Percentiles rank a stretch among this genome's conserved stretches.
These are phyloP conservation scores for Mycena leptocephala DNA, from an alignment of 768 basidiomycete species.

Conservation along the genomic window DNA sequence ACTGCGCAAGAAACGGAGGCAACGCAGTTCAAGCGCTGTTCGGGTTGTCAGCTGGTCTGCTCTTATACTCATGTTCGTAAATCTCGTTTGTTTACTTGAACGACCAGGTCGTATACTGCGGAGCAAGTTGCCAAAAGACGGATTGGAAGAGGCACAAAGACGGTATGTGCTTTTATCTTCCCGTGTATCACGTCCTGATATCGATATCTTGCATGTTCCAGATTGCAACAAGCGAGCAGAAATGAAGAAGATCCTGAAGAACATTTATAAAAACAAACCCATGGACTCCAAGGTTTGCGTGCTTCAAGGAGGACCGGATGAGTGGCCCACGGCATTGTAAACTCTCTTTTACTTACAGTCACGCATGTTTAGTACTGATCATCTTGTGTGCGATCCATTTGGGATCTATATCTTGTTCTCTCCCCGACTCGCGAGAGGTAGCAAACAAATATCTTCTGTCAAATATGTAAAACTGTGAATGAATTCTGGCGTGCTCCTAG, in stretches of 20 bases:
- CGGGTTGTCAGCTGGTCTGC: constrained; percentile 2
- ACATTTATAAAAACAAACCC: neutral
- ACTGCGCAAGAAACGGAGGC: constrained; percentile 39
- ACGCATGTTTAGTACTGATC: neutral
- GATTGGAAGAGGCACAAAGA: constrained; percentile 49
- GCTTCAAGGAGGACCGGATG: neutral
- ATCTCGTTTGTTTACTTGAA: neutral
- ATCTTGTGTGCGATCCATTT: constrained; percentile 6
- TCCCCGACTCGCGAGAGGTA: too few species aligned
- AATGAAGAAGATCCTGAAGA: neutral
- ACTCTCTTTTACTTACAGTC: neutral
- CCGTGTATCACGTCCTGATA: too few species aligned
- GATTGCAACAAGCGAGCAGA: neutral
- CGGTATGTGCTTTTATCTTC: too few species aligned
- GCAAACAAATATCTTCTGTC: too few species aligned
- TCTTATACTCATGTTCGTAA: neutral
- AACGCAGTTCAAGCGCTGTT: constrained; percentile 50
- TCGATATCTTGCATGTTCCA: too few species aligned
- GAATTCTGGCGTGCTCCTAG: too few species aligned
- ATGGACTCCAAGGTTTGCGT: neutral
- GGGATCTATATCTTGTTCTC: too few species aligned
- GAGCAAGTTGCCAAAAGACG: constrained; percentile 46
- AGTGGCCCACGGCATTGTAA: constrained; percentile 1
- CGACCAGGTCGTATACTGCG: constrained; percentile 48
- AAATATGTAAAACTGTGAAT: too few species aligned